Percentiles rank a stretch among this genome's conserved stretches.
Evolutionary conservation across 176 grass and related monocot genomes (phyloP).

Genomic region (Avena insularis): DNA sequence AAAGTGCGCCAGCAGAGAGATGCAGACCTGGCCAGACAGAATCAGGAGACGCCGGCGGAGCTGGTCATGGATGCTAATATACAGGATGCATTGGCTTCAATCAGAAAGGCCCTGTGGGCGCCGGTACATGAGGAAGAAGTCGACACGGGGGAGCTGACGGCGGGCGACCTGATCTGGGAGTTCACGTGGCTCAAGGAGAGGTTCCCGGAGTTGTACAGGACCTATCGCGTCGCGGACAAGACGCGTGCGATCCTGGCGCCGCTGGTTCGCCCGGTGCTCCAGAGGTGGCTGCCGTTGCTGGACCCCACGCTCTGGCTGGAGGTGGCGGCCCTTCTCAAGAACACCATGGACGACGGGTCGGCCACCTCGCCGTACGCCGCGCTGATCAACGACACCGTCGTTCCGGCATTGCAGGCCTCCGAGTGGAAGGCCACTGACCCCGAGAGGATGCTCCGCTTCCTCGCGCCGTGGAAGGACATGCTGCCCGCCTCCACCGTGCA

Average conservation of each 20-base stretch:
- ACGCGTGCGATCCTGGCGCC: slow-evolving; percentile 45
- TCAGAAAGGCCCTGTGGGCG: not conserved
- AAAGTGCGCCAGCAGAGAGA: not conserved
- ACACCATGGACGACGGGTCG: slow-evolving; percentile 50
- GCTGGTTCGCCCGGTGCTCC: slow-evolving; percentile 53
- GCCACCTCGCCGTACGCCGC: slow-evolving; percentile 57
- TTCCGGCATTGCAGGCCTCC: slow-evolving; percentile 39
- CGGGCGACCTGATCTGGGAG: slow-evolving; percentile 40
- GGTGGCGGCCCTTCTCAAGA: slow-evolving; percentile 43
- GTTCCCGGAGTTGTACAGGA: slow-evolving; percentile 51
- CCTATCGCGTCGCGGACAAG: slow-evolving; percentile 44
- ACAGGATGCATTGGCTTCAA: too few species aligned
- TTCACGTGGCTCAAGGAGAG: slow-evolving; percentile 56
- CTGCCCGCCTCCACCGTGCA: slow-evolving; percentile 53
- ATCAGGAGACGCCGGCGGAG: not conserved
- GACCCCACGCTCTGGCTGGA: slow-evolving; percentile 54
- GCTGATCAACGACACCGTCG: slow-evolving; percentile 60
- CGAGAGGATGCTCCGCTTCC: slow-evolving; percentile 60
- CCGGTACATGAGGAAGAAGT: slow-evolving; percentile 20
- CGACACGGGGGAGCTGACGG: slow-evolving; percentile 44
- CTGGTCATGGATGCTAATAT: not conserved
- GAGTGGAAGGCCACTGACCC: slow-evolving; percentile 55
- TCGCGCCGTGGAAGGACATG: slow-evolving; percentile 56
- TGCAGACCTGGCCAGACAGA: not conserved
- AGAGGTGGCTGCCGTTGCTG: slow-evolving; percentile 56